These are phyloP conservation scores for Apiospora koreana DNA, from an alignment of 2,329 filamentous ascomycete genomes.

Conservation along the genomic window DNA sequence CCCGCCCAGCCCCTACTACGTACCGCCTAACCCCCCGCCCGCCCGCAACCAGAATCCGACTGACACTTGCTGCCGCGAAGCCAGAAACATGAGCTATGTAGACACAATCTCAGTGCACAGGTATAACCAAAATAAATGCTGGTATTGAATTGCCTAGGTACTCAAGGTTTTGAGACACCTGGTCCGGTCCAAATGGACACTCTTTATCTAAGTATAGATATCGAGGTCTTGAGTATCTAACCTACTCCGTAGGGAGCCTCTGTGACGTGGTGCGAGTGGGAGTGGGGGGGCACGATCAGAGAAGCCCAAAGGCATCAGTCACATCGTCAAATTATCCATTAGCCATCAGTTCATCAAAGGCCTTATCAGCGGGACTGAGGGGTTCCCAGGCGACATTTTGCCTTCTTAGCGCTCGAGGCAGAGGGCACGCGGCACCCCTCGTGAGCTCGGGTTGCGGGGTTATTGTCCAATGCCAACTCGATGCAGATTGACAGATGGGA, in stretches of 20 bases:
- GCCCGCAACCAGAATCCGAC: not conserved
- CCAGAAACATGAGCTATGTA: not conserved
- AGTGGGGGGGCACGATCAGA: not conserved
- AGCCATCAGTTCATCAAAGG: not conserved
- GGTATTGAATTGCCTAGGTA: no score
- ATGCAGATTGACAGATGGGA: not conserved
- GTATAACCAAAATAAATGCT: not conserved
- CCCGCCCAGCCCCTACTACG: not conserved
- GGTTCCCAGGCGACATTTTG: not conserved
- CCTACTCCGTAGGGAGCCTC: no score
- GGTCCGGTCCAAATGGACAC: not conserved
- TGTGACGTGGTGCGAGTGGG: conserved; percentile 1
- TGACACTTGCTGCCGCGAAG: not conserved
- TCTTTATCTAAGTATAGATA: not conserved
- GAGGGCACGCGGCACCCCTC: not conserved
- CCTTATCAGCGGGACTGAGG: conserved; percentile 7
- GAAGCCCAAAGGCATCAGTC: not conserved
- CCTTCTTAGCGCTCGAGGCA: not conserved
- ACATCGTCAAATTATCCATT: not conserved
- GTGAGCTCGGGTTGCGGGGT: not conserved
- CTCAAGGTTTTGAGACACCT: not conserved
- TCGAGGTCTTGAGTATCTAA: not conserved
- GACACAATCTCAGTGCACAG: not conserved
- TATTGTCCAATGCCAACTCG: not conserved
- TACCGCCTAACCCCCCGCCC: no score